Evolutionary conservation across 1,139 yeast genomes (phyloP).

Genomic region (Yamadazyma dushanensis): DNA sequence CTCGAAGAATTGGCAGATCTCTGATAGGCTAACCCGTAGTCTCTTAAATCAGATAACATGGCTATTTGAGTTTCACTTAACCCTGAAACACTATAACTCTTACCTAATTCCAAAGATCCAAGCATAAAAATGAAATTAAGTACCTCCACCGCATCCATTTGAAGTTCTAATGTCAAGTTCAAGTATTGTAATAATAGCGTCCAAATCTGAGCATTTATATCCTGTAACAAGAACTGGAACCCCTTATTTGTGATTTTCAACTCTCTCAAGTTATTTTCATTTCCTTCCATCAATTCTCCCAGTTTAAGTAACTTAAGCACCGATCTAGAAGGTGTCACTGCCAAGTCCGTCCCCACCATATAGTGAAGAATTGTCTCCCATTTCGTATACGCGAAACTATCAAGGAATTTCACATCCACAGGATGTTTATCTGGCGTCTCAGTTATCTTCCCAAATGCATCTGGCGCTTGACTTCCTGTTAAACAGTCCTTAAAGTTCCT

Average conservation of each 20-base stretch:
- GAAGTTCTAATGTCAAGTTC: constrained; percentile 76
- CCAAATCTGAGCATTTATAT: constrained; percentile 95
- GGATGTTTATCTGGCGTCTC: constrained; percentile 37
- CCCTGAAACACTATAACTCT: constrained; percentile 72
- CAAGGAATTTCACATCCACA: constrained; percentile 66
- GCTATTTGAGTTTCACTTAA: constrained; percentile 79
- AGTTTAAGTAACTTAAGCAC: constrained; percentile 65
- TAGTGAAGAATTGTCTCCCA: constrained; percentile 97
- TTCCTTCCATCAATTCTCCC: constrained; percentile 82
- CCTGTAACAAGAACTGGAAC: constrained; percentile 89
- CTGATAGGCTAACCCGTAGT: constrained; percentile 89
- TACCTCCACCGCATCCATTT: constrained; percentile 96
- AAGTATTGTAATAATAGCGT: constrained; percentile 83
- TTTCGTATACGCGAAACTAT: constrained; percentile 75
- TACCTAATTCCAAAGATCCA: constrained; percentile 90
- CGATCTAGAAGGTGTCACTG: constrained; percentile 65
- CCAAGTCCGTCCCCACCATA: constrained; percentile 90
- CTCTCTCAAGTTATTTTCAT: constrained; percentile 30
- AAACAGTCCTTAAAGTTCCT: constrained; percentile 77
- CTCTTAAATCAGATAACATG: constrained; percentile 87
- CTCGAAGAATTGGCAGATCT: constrained; percentile 58
- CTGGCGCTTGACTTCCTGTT: constrained; percentile 66
- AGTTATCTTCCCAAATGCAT: constrained; percentile 46
- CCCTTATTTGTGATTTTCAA: constrained; percentile 86
- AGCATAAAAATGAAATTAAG: constrained; percentile 88